These are phyloP conservation scores for Linnemannia schmuckeri DNA, from an alignment of 192 early-diverging fungal species.

Conservation along the genomic window DNA sequence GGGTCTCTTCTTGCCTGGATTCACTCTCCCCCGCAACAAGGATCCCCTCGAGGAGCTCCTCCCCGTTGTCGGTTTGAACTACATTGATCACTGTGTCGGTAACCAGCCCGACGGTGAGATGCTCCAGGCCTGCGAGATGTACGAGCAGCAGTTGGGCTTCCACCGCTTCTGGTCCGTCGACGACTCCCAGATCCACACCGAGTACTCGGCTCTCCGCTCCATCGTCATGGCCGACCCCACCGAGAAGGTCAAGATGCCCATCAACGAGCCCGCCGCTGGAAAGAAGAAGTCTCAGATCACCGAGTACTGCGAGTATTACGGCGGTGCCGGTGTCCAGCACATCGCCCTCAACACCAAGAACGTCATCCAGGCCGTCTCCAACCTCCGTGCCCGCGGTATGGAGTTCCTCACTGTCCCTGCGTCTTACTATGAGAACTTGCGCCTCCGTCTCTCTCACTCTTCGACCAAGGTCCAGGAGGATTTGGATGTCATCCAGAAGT, in stretches of 20 bases:
- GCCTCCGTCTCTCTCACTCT: conserved; percentile 77
- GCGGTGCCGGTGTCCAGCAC: conserved; percentile 90
- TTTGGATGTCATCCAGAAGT: conserved; percentile 83
- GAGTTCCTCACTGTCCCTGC: conserved; percentile 90
- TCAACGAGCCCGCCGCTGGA: conserved; percentile 96
- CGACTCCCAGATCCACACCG: conserved; percentile 95
- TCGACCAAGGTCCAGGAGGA: conserved; percentile 84
- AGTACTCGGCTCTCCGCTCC: conserved; percentile 94
- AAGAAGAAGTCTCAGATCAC: conserved; percentile 97
- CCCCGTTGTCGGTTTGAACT: conserved; percentile 75
- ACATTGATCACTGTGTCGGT: conserved; percentile 95
- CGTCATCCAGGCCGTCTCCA: conserved; percentile 86
- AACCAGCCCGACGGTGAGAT: conserved; percentile 96
- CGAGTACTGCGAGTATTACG: conserved; percentile 90
- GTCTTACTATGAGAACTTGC: conserved; percentile 91
- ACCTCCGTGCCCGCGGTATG: conserved; percentile 87
- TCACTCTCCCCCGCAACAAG: conserved; percentile 54
- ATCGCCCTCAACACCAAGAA: conserved; percentile 91
- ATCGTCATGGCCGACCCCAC: conserved; percentile 96
- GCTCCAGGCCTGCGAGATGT: conserved; percentile 82
- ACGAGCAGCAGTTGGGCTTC: conserved; percentile 94
- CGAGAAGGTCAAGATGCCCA: conserved; percentile 95
- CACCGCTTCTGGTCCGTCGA: conserved; percentile 99
- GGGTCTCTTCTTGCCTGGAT: conserved; percentile 92
- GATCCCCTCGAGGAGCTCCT: conserved; percentile 73